Base-by-base conservation (phyloP, 2,329 filamentous ascomycete genomes). In the Phialophora tarda region DNA sequence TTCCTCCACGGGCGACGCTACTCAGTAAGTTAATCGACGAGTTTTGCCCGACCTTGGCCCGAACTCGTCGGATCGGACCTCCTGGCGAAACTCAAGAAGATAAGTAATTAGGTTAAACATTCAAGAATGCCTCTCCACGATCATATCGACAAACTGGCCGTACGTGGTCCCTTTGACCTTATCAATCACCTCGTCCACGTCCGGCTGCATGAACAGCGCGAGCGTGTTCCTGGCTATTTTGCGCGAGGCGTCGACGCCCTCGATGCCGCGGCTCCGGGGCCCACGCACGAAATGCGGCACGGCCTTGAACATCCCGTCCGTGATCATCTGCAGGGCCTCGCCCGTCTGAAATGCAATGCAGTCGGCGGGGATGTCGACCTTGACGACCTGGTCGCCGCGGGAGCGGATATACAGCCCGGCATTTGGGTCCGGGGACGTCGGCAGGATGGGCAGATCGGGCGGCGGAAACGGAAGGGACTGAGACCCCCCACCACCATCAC, bases 261-360 rank as follows among this genome's bases (percentile, higher is more conserved):
- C 12, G 12, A 4, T 38, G 38, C 14, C 38, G 38, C 3, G 1
- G 14, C 17, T 48, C 21, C 48, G 14, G 2, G 56, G 24, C 74
- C 93, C 93, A 70, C 90, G 85, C 7, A 98, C 94, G 78, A 96
- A 97, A 82, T 98, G 95, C 71, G 95, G 94, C 67, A 98, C 95
- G 0, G 94, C 95, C 78, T 90, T 92, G 82, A 98, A 97, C 74
- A 86, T 89, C 10, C 94, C 95, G 17, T 85, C 83, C 0, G 94
- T 98, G 76, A 98, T 97, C 66, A 91, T 84, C 79, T 98, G 90
- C 59, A 98, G 82, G 0, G 94, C 89, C 80, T 97, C 92, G 1
- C 94, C 94, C 0, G 94, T 98, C 82, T 98, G 94, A 77, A 98
- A 98, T 0, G 91, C 95, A 59, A 98, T 89, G 78, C 92, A 95